A percentile compares a stretch with the other conserved stretches of the same genome.
phyloP scores from a whole-genome alignment of 2,329 filamentous ascomycete genomes.

The Truncatella angustata region DNA sequence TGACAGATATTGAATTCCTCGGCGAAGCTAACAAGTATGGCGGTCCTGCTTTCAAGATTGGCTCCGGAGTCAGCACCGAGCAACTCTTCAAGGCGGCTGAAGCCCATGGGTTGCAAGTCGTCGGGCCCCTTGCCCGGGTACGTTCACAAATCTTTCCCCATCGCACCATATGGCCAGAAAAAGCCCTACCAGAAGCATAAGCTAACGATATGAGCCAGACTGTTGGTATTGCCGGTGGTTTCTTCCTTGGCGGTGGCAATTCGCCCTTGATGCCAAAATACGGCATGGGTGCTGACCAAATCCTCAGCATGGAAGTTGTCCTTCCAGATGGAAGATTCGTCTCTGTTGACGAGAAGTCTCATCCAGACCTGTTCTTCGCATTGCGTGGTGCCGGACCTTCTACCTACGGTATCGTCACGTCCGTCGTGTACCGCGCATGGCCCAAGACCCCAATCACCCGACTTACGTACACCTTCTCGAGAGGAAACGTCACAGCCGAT shows the following conservation, averaged over 20 bases:
- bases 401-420: background rate
- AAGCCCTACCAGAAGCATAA: background rate
- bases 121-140: background rate
- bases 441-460: background rate
- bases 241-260: background rate
- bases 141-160: background rate
- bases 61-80: conserved; percentile 48
- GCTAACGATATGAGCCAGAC: background rate
- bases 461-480: background rate
- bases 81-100: conserved; percentile 49
- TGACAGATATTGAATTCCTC: conserved; percentile 26
- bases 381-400: background rate
- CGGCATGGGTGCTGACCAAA: background rate
- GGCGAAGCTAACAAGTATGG: conserved; percentile 4
- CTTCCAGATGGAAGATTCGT: background rate
- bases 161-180: background rate
- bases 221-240: background rate
- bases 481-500: background rate
- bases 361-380: background rate
- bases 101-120: background rate
- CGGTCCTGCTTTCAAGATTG: conserved; percentile 52
- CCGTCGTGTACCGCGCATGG: background rate
- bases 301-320: background rate
- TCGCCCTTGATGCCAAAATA: background rate
- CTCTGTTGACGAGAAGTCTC: background rate